Evolutionary conservation across 768 basidiomycete genomes (phyloP), one percentile per base, ranked within the genome.

Genomic region (Russula sp.): DNA sequence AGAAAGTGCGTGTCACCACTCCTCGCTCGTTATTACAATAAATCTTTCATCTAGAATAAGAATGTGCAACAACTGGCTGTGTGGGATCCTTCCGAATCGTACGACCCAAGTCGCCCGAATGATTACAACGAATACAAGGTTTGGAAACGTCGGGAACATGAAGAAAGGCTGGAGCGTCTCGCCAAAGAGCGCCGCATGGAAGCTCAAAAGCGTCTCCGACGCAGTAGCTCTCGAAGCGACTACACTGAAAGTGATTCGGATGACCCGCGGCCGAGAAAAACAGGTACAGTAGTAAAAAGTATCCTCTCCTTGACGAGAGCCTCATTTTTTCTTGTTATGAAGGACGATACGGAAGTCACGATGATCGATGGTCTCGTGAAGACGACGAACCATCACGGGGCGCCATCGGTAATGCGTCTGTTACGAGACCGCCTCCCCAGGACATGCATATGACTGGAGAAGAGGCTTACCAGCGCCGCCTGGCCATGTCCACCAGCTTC

Each of bases 61-160:
- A 80, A 83, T 69, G 73, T 77, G 0, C 81, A 81, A 49, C 73
- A 79, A 11, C 66, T 82, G 6, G 73, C 75, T 2, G 73, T 83
- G 2, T 92, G 91, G 91, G 90, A 94, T 73, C 91, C 91, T 5
- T 71, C 75, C 61, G 91, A 93, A 69, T 78, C 75, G 34, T 94
- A 94, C 71, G 92, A 94, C 66, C 88, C 91, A 1, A 74, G 85
- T 22, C 83, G 88, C 31, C 92, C 92, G 2, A 94, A 94, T 63
- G 92, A 94, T 68, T 93, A 94, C 74, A 86, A 87, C 68, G 92
- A 94, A 68, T 94, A 86, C 78, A 94, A 92, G 70, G 68, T 84
- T 11, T 93, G 86, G 85, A 87, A 87, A 67, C 83, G 84, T 65
- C 84, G 84, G 61, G 88, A 91, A 31, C 83, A 83, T 47, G 89